Evolutionary conservation across 169 alveolate species (phyloP).

Genomic region (Cryptosporidium viatorum): DNA sequence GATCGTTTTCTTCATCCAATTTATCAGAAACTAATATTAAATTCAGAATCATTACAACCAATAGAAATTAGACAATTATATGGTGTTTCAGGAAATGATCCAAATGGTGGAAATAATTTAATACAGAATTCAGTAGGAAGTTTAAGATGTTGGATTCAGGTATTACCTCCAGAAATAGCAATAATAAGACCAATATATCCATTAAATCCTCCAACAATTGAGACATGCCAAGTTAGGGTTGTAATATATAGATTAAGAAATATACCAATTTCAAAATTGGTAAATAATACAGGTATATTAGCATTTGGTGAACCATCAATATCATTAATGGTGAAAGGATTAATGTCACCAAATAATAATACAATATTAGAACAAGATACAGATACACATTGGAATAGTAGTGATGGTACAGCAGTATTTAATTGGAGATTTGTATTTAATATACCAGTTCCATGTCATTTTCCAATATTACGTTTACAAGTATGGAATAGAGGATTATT

Average conservation of each 20-base stretch:
- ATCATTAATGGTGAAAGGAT: slow-evolving; percentile 70
- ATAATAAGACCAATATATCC: slow-evolving; percentile 69
- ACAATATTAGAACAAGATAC: slow-evolving; percentile 78
- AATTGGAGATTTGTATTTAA: slow-evolving; percentile 91
- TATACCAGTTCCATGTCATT: slow-evolving; percentile 87
- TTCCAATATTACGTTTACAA: slow-evolving; percentile 86
- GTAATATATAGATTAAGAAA: slow-evolving; percentile 54
- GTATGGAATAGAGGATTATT: slow-evolving; percentile 77
- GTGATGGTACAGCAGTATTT: slow-evolving; percentile 89
- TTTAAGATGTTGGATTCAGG: slow-evolving; percentile 75
- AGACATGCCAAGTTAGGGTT: slow-evolving; percentile 73
- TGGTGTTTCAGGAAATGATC: not conserved
- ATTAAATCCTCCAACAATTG: slow-evolving; percentile 70
- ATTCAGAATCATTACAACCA: slow-evolving; percentile 39
- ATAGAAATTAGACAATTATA: slow-evolving; percentile 65
- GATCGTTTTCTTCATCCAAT: slow-evolving; percentile 74
- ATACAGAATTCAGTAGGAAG: slow-evolving; percentile 56
- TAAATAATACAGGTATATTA: slow-evolving; percentile 65
- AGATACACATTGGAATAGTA: slow-evolving; percentile 91
- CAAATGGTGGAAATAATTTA: not conserved
- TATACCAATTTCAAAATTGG: slow-evolving; percentile 62
- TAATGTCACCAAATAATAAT: slow-evolving; percentile 70
- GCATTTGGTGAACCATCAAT: slow-evolving; percentile 71
- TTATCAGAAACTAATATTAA: slow-evolving; percentile 42
- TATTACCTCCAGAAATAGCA: slow-evolving; percentile 70